Evolutionary conservation across 2,329 filamentous ascomycete species (phyloP).

Genomic region (Hypocreales sp.): DNA sequence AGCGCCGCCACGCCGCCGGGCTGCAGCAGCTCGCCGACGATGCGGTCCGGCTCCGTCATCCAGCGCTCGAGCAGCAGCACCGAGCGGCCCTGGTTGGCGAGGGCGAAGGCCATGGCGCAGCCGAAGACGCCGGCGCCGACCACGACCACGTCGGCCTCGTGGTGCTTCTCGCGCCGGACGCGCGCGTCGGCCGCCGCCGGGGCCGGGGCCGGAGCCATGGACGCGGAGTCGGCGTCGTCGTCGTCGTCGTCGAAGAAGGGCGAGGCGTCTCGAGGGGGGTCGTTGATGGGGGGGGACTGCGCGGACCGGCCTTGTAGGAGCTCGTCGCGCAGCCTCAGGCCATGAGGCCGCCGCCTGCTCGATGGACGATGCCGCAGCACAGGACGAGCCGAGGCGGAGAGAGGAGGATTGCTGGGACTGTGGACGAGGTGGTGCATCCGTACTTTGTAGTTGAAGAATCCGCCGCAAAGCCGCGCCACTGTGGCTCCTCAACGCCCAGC

Average conservation of each 20-base stretch:
- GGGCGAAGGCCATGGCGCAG: conserved; percentile 68
- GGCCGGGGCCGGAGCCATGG: conserved; percentile 8
- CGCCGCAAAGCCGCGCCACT: conserved; percentile 3
- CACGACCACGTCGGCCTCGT: conserved; percentile 71
- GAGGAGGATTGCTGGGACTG: no score
- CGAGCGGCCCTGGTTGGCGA: conserved; percentile 79
- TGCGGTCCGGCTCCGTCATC: conserved; percentile 85
- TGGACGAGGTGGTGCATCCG: no score
- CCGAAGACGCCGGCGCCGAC: conserved; percentile 86
- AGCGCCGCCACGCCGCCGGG: conserved; percentile 78
- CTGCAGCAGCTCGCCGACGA: conserved; percentile 89
- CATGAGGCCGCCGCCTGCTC: no score
- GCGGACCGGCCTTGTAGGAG: no score
- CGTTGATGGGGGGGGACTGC: no score
- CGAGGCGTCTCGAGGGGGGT: no score
- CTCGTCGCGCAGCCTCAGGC: no score
- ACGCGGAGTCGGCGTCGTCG: no score
- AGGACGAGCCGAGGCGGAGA: no score
- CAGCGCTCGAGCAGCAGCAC: conserved; percentile 81
- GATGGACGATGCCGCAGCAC: no score
- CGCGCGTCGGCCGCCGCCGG: conserved; percentile 24
- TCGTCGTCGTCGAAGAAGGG: no score
- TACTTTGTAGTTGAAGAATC: no score
- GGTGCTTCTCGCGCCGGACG: conserved; percentile 33
- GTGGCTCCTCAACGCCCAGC: conserved; percentile 1